phyloP scores from a whole-genome alignment of 2,329 filamentous ascomycete species.

The Didymella arachidicola region DNA sequence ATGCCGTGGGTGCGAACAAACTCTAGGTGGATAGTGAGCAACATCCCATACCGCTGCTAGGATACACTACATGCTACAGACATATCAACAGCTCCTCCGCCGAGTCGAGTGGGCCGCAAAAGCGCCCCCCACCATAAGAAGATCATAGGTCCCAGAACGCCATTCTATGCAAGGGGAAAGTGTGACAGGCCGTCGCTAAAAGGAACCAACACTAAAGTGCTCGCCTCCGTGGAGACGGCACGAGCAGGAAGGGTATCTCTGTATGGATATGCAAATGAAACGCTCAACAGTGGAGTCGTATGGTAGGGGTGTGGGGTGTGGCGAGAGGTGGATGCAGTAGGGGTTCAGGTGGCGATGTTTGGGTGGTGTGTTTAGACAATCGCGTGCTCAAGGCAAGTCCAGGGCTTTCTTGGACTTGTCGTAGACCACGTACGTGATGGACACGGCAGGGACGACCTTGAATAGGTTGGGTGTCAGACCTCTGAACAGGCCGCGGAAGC shows the following conservation, averaged over 20 bases:
- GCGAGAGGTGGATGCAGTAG: neutral
- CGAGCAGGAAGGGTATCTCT: constrained; percentile 41
- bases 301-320: neutral
- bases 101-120: constrained; percentile 4
- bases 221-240: constrained; percentile 11
- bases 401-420: constrained; percentile 52
- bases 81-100: constrained; percentile 6
- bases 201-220: constrained; percentile 13
- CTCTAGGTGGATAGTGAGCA: neutral
- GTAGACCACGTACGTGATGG: constrained; percentile 67
- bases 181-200: constrained; percentile 16
- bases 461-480: constrained; percentile 93
- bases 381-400: constrained; percentile 40
- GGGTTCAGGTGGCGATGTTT: neutral
- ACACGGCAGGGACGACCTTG: constrained; percentile 94
- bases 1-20: neutral
- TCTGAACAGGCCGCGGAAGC: constrained; percentile 87
- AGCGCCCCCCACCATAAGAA: constrained; percentile 10
- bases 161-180: constrained; percentile 30
- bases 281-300: constrained; percentile 15
- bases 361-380: neutral
- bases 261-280: constrained; percentile 39
- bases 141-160: constrained; percentile 26
- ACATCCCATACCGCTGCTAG: constrained; percentile 7
- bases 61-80: constrained; percentile 21